phyloP scores from a whole-genome alignment of 225 moss, liverwort and hornwort genomes.

The Marchantia polymorpha region DNA sequence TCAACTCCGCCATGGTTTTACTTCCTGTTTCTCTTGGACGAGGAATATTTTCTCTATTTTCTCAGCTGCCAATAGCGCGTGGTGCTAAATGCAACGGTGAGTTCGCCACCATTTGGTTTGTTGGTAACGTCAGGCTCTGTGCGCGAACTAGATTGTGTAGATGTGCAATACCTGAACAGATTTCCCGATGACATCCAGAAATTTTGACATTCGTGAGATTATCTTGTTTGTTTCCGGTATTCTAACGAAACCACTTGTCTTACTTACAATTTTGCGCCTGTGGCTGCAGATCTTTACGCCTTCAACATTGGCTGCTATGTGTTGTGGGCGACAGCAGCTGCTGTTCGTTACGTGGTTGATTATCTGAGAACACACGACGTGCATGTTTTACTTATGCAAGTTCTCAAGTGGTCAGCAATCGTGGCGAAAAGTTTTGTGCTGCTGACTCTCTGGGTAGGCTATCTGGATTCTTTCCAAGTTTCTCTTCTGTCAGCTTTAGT shows the following conservation, averaged over 20 bases:
- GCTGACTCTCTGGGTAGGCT: constrained; percentile 81
- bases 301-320: constrained; percentile 99
- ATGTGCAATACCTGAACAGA: background rate
- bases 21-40: constrained; percentile 88
- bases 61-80: constrained; percentile 75
- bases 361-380: constrained; percentile 87
- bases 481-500: background rate
- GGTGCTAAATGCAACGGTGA: constrained; percentile 98
- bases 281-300: constrained; percentile 81
- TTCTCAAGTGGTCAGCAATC: constrained; percentile 95
- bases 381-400: constrained; percentile 76
- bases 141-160: background rate
- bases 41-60: constrained; percentile 73
- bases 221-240: background rate
- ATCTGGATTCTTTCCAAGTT: background rate
- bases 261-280: background rate
- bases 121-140: no score
- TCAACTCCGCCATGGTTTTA: constrained; percentile 80
- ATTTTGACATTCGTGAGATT: background rate
- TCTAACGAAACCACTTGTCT: background rate
- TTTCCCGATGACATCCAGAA: no score
- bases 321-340: constrained; percentile 88
- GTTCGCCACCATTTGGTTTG: constrained; percentile 1
- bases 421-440: constrained; percentile 91
- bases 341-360: constrained; percentile 76